Evolutionary conservation across 331 rosid genomes (phyloP).

Genomic region (Stylosanthes scabra): DNA sequence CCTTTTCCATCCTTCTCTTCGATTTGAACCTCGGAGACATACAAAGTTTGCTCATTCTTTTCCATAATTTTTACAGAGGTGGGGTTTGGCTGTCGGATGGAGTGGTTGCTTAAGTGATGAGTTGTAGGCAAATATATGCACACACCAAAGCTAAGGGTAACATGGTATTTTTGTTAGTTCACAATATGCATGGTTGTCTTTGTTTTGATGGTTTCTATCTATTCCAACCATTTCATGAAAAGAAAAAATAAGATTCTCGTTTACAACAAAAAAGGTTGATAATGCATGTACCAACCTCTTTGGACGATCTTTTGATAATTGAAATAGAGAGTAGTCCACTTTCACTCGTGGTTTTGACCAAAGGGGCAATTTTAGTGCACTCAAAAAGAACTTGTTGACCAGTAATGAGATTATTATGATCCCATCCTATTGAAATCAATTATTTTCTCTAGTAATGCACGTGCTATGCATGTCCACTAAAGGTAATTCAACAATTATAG

Average conservation of each 20-base stretch:
- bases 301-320: neutral
- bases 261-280: constrained; percentile 26
- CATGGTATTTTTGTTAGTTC: constrained; percentile 7
- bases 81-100: constrained; percentile 45
- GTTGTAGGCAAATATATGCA: neutral
- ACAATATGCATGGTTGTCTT: neutral
- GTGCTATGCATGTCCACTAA: too few species aligned
- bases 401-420: neutral
- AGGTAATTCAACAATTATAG: too few species aligned
- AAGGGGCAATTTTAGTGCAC: neutral
- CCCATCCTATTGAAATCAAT: too few species aligned
- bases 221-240: constrained; percentile 39
- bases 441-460: too few species aligned
- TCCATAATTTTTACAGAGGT: constrained; percentile 27
- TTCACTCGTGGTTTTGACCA: constrained; percentile 37
- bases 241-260: constrained; percentile 27
- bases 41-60: constrained; percentile 38
- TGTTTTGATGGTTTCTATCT: constrained; percentile 35
- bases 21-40: constrained; percentile 43
- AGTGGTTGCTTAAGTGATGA: constrained; percentile 33
- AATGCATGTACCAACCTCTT: constrained; percentile 24
- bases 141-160: constrained; percentile 31
- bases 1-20: constrained; percentile 43
- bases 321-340: too few species aligned
- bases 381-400: constrained; percentile 20